Evolutionary conservation across 2,329 filamentous ascomycete species (phyloP).

Genomic region (Didymella arachidicola): DNA sequence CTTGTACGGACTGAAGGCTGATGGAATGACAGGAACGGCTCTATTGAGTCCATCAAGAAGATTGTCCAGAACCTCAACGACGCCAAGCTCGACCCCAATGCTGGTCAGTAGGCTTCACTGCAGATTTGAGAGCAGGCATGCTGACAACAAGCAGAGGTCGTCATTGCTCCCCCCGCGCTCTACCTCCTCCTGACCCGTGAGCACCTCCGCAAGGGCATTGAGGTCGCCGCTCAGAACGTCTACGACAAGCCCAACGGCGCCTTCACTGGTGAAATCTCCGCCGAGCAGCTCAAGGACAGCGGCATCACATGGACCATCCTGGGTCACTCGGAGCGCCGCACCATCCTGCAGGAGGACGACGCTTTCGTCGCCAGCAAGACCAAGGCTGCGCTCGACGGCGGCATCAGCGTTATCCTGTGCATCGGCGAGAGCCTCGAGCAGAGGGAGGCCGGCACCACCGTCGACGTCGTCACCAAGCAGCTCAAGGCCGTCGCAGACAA

Average conservation of each 20-base stretch:
- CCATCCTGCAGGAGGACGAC: constrained; percentile 86
- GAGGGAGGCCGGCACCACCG: constrained; percentile 84
- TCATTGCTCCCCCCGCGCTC: constrained; percentile 87
- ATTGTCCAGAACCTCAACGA: constrained; percentile 91
- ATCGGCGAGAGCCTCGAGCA: constrained; percentile 95
- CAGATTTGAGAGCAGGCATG: not conserved
- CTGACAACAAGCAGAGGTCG: constrained; percentile 72
- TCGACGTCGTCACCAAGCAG: constrained; percentile 84
- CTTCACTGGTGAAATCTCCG: constrained; percentile 96
- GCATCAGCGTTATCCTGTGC: constrained; percentile 92
- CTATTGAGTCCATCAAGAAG: constrained; percentile 83
- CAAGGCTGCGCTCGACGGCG: constrained; percentile 87
- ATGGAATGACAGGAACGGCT: constrained; percentile 79
- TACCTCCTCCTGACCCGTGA: constrained; percentile 90
- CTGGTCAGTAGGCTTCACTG: constrained; percentile 62
- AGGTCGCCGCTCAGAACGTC: constrained; percentile 95
- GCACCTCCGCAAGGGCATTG: constrained; percentile 75
- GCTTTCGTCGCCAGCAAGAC: constrained; percentile 89
- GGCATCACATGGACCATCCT: constrained; percentile 89
- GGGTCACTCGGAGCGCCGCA: constrained; percentile 94
- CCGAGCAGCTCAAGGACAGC: constrained; percentile 87
- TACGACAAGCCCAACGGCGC: constrained; percentile 97
- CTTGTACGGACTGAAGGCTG: constrained; percentile 6
- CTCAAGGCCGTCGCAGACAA: constrained; percentile 81
- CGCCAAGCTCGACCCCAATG: constrained; percentile 78